Conservation (phyloP, 2,329 filamentous ascomycete genomes). For the Dactylonectria macrodidyma region DNA sequence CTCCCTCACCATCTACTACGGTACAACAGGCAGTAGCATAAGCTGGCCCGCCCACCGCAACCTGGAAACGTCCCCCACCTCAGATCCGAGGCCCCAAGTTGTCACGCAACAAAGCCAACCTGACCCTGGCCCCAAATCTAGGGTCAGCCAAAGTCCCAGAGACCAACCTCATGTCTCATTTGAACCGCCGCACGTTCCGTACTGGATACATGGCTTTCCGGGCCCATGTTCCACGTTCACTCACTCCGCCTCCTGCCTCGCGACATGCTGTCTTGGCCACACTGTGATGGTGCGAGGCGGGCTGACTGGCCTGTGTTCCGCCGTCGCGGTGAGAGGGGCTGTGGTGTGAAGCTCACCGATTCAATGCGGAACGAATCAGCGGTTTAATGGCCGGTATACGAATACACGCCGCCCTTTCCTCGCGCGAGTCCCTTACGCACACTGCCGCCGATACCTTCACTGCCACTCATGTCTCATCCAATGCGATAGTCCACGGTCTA, state of each 20-base stretch:
- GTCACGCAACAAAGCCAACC: background rate
- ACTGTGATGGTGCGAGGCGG: background rate
- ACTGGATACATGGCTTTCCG: slow-evolving; percentile 27
- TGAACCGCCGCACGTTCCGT: slow-evolving; percentile 2
- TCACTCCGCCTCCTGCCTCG: slow-evolving; percentile 6
- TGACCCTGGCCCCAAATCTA: background rate
- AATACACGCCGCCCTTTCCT: background rate
- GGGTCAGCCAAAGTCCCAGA: slow-evolving; percentile 3
- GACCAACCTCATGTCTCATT: slow-evolving; percentile 6
- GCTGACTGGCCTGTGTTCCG: background rate
- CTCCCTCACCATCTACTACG: background rate
- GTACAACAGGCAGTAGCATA: background rate
- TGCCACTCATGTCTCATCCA: slow-evolving; percentile 10
- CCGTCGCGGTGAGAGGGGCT: background rate
- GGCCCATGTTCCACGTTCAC: background rate
- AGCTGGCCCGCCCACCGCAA: background rate
- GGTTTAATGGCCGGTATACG: too few relatives aligned
- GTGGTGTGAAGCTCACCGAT: background rate
- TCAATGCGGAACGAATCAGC: too few relatives aligned
- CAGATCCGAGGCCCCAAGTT: background rate
- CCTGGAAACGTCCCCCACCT: background rate
- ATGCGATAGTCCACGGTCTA: background rate
- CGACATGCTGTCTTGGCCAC: background rate
- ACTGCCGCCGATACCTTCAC: background rate
- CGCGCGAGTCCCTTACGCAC: slow-evolving; percentile 5